phyloP scores from a whole-genome alignment of 495 filamentous ascomycete genomes.

The Penicillium bialowiezense region DNA sequence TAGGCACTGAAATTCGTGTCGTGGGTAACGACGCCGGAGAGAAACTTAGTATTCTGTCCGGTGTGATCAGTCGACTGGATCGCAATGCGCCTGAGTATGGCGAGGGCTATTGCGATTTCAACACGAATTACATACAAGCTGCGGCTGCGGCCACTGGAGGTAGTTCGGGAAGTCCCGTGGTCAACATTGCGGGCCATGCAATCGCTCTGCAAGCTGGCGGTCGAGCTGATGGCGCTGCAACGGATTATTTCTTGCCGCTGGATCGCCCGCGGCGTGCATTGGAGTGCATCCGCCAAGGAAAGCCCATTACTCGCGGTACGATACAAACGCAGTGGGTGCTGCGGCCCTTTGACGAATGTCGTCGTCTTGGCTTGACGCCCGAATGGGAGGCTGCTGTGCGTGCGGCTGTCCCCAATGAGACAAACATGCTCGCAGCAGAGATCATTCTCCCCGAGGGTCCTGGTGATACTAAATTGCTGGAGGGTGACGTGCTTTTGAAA shows the following conservation, averaged over 20 bases:
- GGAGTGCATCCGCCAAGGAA: slow-evolving; percentile 73
- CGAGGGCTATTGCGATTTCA: slow-evolving; percentile 98
- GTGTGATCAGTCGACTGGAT: slow-evolving; percentile 93
- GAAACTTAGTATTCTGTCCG: slow-evolving; percentile 96
- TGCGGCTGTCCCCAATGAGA: slow-evolving; percentile 83
- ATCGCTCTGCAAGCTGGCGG: slow-evolving; percentile 95
- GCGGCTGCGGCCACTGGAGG: slow-evolving; percentile 94
- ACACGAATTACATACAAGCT: slow-evolving; percentile 99
- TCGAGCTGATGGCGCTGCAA: slow-evolving; percentile 88
- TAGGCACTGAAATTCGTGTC: slow-evolving; percentile 91
- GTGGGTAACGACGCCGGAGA: slow-evolving; percentile 99
- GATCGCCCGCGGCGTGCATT: slow-evolving; percentile 86
- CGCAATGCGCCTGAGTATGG: slow-evolving; percentile 97
- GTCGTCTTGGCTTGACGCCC: slow-evolving; percentile 77
- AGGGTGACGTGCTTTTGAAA: slow-evolving; percentile 93
- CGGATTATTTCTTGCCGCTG: slow-evolving; percentile 95
- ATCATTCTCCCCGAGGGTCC: slow-evolving; percentile 91
- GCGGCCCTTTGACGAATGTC: slow-evolving; percentile 97
- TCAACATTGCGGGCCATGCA: slow-evolving; percentile 90
- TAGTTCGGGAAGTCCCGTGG: slow-evolving; percentile 94
- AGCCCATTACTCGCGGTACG: slow-evolving; percentile 80
- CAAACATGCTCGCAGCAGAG: slow-evolving; percentile 94
- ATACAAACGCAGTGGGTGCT: slow-evolving; percentile 97
- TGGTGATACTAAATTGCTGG: slow-evolving; percentile 77
- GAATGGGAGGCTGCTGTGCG: slow-evolving; percentile 84